These are phyloP conservation scores for Neurospora crassa DNA, from an alignment of 2,329 filamentous ascomycete genomes.

Conservation along the genomic window DNA sequence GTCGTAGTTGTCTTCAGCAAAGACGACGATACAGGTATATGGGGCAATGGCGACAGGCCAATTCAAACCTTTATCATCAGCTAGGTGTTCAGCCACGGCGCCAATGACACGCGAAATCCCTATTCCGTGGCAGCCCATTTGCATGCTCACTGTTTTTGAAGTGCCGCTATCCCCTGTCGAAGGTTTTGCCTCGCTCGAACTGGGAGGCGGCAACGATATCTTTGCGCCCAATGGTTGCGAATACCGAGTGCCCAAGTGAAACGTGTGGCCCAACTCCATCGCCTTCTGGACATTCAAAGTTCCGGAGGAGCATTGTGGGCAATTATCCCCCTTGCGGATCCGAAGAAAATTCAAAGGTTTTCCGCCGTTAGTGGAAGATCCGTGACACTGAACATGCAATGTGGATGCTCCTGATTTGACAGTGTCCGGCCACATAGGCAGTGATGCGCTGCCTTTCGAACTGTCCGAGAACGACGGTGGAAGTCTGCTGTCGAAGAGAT, in stretches of 20 bases:
- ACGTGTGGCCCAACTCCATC: slow-evolving; percentile 90
- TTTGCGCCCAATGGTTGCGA: slow-evolving; percentile 61
- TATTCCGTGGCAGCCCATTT: slow-evolving; percentile 97
- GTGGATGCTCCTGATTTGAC: slow-evolving; percentile 1
- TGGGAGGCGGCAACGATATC: slow-evolving; percentile 32
- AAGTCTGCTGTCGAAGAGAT: slow-evolving; percentile 29
- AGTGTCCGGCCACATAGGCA: slow-evolving; percentile 11
- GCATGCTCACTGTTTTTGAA: slow-evolving; percentile 43
- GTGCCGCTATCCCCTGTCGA: slow-evolving; percentile 17
- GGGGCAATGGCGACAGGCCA: slow-evolving; percentile 87
- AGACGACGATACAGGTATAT: slow-evolving; percentile 33
- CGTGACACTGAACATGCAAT: not conserved
- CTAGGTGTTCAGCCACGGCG: slow-evolving; percentile 68
- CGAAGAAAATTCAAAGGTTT: slow-evolving; percentile 52
- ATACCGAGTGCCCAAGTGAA: slow-evolving; percentile 86
- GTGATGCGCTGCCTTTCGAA: not conserved
- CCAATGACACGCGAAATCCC: slow-evolving; percentile 86
- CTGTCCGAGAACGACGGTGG: slow-evolving; percentile 5
- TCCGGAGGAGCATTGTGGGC: slow-evolving; percentile 58
- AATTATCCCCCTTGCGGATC: slow-evolving; percentile 58
- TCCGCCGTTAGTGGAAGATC: slow-evolving; percentile 11
- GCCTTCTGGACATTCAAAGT: slow-evolving; percentile 58
- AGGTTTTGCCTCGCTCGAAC: slow-evolving; percentile 3
- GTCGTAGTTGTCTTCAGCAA: slow-evolving; percentile 3
- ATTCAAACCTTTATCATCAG: slow-evolving; percentile 65